Evolutionary conservation across 129 eudicot genomes (phyloP).

Genomic region (Flaveria linearis): DNA sequence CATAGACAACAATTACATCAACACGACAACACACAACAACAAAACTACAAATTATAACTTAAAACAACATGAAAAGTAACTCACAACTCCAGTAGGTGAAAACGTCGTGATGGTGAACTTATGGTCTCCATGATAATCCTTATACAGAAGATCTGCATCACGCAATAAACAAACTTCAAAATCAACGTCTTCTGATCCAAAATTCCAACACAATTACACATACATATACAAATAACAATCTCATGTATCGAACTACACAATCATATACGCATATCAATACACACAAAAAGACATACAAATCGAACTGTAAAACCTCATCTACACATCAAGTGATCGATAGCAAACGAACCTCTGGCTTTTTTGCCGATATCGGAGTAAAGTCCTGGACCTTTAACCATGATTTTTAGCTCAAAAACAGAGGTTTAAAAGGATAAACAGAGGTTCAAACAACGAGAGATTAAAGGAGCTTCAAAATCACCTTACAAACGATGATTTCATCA

Average conservation of each 20-base stretch:
- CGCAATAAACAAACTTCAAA: background rate
- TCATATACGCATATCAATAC: background rate
- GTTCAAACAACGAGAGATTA: conserved; percentile 18
- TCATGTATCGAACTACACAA: background rate
- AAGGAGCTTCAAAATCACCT: background rate
- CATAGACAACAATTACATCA: conserved; percentile 16
- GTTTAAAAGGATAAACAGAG: background rate
- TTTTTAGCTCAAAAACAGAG: conserved; percentile 25
- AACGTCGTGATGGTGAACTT: conserved; percentile 79
- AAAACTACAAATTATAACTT: conserved; percentile 19
- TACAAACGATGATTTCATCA: background rate
- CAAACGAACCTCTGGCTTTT: conserved; percentile 56
- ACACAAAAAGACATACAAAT: background rate
- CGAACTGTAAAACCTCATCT: background rate
- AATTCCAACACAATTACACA: background rate
- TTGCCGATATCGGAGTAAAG: conserved; percentile 82
- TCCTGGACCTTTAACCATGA: conserved; percentile 89
- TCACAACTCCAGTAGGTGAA: conserved; percentile 85
- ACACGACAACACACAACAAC: conserved; percentile 22
- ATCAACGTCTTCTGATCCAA: background rate
- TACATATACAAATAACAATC: background rate
- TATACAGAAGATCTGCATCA: conserved; percentile 75
- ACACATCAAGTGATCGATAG: background rate
- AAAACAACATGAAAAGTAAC: conserved; percentile 24
- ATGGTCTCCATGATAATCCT: conserved; percentile 84